Percentiles rank a stretch among this genome's conserved stretches.
phyloP scores from a whole-genome alignment of 2,329 filamentous ascomycete species.

The Paecilomyces variotii region DNA sequence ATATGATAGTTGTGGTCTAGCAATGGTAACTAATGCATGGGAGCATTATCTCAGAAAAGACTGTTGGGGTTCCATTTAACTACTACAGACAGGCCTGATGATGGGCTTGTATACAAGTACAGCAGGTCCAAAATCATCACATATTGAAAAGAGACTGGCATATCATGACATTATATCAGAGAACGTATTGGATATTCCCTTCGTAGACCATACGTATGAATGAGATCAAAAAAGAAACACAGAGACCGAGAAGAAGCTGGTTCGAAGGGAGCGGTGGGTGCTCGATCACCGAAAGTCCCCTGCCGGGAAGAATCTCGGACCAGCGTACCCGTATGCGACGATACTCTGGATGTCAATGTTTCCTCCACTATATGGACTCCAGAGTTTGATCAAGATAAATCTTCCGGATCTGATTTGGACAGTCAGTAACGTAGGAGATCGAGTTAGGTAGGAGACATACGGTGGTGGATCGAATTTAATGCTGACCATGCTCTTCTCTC shows the following conservation, averaged over 20 bases:
- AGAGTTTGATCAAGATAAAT: conserved; percentile 83
- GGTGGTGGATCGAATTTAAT: conserved; percentile 59
- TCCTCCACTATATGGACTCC: conserved; percentile 64
- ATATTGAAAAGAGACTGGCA: not conserved
- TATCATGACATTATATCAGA: not conserved
- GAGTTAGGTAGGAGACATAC: conserved; percentile 18
- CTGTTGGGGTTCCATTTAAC: not conserved
- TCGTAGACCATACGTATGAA: not conserved
- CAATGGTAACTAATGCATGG: no score
- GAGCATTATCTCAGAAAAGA: no score
- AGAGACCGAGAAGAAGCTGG: not conserved
- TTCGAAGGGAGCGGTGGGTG: not conserved
- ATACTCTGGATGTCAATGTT: conserved; percentile 91
- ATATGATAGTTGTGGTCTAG: no score
- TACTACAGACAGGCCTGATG: not conserved
- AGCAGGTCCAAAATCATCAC: not conserved
- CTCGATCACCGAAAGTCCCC: conserved; percentile 47
- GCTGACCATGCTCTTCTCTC: conserved; percentile 74
- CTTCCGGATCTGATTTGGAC: conserved; percentile 54
- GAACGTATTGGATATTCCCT: not conserved
- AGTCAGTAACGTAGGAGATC: conserved; percentile 1
- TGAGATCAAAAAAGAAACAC: not conserved
- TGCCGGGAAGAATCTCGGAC: conserved; percentile 74
- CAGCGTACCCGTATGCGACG: conserved; percentile 73
- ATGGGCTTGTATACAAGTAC: not conserved